A percentile compares a stretch with the other conserved stretches of the same genome.
Evolutionary conservation across 371 early-diverging fungal species (phyloP).

Genomic region (Mucor plumbeus): DNA sequence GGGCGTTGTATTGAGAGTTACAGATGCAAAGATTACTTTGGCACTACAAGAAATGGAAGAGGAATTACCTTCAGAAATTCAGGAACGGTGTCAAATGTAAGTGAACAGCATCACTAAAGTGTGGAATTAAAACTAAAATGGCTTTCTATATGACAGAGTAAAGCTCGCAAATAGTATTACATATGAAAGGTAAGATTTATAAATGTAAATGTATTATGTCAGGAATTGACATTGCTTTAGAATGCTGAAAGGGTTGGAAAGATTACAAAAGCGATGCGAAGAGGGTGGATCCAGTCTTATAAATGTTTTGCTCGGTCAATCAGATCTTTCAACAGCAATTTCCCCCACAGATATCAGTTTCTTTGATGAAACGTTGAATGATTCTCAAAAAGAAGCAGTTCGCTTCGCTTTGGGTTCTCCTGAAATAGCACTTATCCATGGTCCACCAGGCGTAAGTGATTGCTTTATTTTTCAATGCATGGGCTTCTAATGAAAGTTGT

Average conservation of each 20-base stretch:
- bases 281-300: conserved; percentile 23
- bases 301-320: conserved; percentile 39
- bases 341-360: conserved; percentile 40
- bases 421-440: conserved; percentile 83
- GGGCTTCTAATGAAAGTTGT: no score
- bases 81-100: conserved; percentile 74
- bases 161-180: conserved; percentile 83
- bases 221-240: neutral
- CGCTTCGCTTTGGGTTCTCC: conserved; percentile 65
- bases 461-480: no score
- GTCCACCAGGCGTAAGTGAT: conserved; percentile 74
- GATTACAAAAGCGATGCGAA: conserved; percentile 24
- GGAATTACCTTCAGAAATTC: conserved; percentile 67
- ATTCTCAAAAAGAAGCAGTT: conserved; percentile 80
- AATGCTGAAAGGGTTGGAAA: conserved; percentile 51
- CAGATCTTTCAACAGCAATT: conserved; percentile 25
- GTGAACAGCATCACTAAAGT: neutral
- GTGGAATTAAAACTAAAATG: neutral
- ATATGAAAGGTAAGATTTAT: conserved; percentile 49
- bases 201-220: neutral
- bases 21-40: conserved; percentile 67
- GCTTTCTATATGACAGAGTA: conserved; percentile 26
- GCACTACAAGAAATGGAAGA: conserved; percentile 64
- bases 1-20: conserved; percentile 65
- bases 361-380: conserved; percentile 74